Evolutionary conservation across 2,329 filamentous ascomycete species (phyloP), one percentile per base, ranked within the genome.

Genomic region (Aspergillus sp.): DNA sequence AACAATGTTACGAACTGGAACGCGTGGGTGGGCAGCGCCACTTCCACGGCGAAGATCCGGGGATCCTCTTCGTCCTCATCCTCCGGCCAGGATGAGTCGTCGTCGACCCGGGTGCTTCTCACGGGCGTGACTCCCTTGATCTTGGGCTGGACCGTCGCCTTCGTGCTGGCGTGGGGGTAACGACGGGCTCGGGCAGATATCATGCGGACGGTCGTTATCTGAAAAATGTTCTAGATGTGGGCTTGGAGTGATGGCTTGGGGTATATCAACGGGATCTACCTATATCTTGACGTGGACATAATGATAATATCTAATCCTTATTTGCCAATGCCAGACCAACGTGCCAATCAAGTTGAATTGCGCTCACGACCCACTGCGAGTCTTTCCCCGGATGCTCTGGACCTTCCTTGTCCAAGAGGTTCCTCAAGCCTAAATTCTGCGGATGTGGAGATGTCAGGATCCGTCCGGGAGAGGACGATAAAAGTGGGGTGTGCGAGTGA

Each of bases 1-100:
- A 47, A 52, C 3, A 59, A 57, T 21, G 25, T 65, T 43, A 60
- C 61, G 13, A 74, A 74, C 58, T 73, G 61, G 57, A 74, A 74
- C 58, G 64, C 71, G 4, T 71, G 65, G 64, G 71, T 73, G 10
- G 68, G 67, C n/a, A 64, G 54, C 47, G 55, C 56, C 2, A 58
- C 53, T 7, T 45, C 54, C 3, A 49, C 51, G 17, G 49, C n/a
- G 2, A 25, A 29, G 16, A 36, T 45, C 14, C 32, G 34, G 16
- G 29, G 19, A 31, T 32, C 32, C 41, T 34, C 29, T 31, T 47
- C 52, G 14, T 47, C 48, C 2, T 47, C 47, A 1, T 40, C 48
- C 2, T 36, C n/a, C 5, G 46, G 38, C 3, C 31, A 17, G 11
- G 25, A 47, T 5, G 50, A 52, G 4, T 52, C 50, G 20, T 44